Evolutionary conservation across 192 early-diverging fungal species (phyloP).

Genomic region (Linnemannia zychae): DNA sequence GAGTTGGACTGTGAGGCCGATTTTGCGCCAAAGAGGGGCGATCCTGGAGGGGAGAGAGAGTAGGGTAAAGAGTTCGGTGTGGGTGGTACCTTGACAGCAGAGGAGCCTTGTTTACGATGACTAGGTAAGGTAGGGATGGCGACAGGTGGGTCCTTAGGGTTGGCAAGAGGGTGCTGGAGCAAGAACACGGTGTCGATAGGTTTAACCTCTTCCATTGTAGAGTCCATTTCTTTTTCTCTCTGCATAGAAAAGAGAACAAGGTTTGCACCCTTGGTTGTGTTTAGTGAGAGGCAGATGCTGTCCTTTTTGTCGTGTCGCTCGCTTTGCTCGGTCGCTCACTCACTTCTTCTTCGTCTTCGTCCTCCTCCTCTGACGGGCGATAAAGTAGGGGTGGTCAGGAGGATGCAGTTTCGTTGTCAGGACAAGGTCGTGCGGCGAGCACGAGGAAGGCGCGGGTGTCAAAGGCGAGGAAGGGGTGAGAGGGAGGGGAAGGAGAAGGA

Average conservation of each 20-base stretch:
- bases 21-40: slow-evolving; percentile 22
- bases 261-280: not conserved
- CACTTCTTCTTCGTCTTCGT: not conserved
- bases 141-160: slow-evolving; percentile 49
- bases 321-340: not conserved
- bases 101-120: slow-evolving; percentile 24
- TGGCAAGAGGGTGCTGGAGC: slow-evolving; percentile 51
- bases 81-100: slow-evolving; percentile 25
- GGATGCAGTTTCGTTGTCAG: slow-evolving; percentile 2
- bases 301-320: not conserved
- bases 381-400: not conserved
- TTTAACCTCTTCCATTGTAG: slow-evolving; percentile 27
- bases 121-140: slow-evolving; percentile 42
- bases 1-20: not conserved
- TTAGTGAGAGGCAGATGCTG: not conserved
- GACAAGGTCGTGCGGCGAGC: not conserved
- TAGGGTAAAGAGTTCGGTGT: slow-evolving; percentile 34
- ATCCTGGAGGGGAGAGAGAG: slow-evolving; percentile 42
- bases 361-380: not conserved
- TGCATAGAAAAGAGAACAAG: not conserved
- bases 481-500: not conserved
- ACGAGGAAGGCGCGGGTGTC: not conserved
- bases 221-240: slow-evolving; percentile 7
- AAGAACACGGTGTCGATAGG: slow-evolving; percentile 32
- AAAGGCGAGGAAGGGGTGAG: not conserved